Conservation (phyloP, 495 filamentous ascomycete genomes). For the Peziza echinospora region DNA sequence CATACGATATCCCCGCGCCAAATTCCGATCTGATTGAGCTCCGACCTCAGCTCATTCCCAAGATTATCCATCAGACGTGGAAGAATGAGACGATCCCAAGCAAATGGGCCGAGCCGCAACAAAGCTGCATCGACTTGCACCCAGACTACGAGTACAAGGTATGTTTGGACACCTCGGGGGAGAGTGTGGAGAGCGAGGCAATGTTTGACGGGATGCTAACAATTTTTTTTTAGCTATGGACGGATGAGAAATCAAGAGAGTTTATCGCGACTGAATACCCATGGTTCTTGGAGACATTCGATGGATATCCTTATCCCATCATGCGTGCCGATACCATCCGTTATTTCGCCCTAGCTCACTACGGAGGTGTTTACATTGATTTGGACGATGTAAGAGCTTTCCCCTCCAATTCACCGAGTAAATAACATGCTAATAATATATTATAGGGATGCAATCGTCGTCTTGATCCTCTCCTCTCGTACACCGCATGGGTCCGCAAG, state of each 20-base stretch:
- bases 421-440: not conserved
- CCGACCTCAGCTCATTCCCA: constrained; percentile 50
- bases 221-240: constrained; percentile 51
- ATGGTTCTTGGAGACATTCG: constrained; percentile 72
- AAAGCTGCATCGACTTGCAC: constrained; percentile 56
- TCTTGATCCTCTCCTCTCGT: constrained; percentile 58
- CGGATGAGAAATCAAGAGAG: constrained; percentile 47
- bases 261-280: constrained; percentile 63
- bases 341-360: constrained; percentile 69
- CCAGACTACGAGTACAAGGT: constrained; percentile 67
- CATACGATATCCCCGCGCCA: constrained; percentile 40
- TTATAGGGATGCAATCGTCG: constrained; percentile 56
- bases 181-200: constrained; percentile 2
- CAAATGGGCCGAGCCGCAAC: constrained; percentile 50
- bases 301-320: constrained; percentile 58
- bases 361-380: constrained; percentile 75
- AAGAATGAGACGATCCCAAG: constrained; percentile 53
- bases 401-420: not conserved
- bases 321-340: constrained; percentile 74
- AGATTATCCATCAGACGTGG: constrained; percentile 82
- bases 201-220: not conserved
- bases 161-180: constrained; percentile 16
- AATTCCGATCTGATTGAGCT: constrained; percentile 34
- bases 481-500: constrained; percentile 62
- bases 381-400: constrained; percentile 66